Base-by-base conservation (phyloP, 352 stramenopile genomes). In the Pythium monospermum region DNA sequence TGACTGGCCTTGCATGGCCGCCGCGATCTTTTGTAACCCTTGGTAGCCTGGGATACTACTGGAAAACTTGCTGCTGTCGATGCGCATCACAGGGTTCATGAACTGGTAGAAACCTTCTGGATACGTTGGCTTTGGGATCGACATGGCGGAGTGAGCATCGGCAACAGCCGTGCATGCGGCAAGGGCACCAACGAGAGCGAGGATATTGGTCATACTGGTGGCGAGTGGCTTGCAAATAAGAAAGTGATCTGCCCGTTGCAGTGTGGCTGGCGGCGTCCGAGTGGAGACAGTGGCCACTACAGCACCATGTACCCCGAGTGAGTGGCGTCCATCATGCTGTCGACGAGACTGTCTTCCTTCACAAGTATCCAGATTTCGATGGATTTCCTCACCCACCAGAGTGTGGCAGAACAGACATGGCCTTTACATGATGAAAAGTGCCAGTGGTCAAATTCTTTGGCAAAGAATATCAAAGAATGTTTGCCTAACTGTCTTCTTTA, bases 71-170 rank as follows among this genome's bases (percentile, higher is more conserved):
- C 41, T 32, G 32, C 50, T 32, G 40, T 58, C 23, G 25, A 58
- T 58, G n/a, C 50, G 50, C 49, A 48, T 48, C 21, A 56, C 36
- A 0, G 49, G 49, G 26, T 46, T 48, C 37, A 48, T 48, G 36
- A 39, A 48, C 19, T 21, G 15, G 49, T 56, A 56, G 49, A 56
- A 56, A 27, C 27, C 27, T 11, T 39, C 5, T 2, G 36, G 37
- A 38, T 41, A 56, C 4, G 49, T 56, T 1, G 49, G 37, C 28
- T 56, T 46, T 3, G 49, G 49, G 8, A 48, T 22, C 12, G 23
- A 30, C 35, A 54, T 54, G 35, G 23, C 6, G 23, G 47, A 35
- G 47, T 54, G 47, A 1, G 47, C 47, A 13, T 54, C 26, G n/a
- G 23, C 35, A 27, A 32, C 16, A 7, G 35, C 15, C 2, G 25